Conservation (phyloP, 2,329 filamentous ascomycete species). For the Monosporascus sp. region DNA sequence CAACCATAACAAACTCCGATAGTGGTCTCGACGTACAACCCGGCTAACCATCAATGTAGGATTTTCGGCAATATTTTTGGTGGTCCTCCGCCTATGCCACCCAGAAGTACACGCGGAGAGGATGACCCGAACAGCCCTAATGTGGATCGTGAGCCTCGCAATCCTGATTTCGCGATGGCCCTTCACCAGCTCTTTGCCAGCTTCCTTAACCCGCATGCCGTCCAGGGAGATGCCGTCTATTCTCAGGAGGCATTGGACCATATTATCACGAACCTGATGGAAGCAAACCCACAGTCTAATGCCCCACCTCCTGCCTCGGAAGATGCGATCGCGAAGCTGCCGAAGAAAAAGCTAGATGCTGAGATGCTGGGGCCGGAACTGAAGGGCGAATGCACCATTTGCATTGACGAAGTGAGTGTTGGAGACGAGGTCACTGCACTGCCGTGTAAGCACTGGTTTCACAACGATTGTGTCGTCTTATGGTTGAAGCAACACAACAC, state of each 20-base stretch:
- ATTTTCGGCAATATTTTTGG: conserved; percentile 43
- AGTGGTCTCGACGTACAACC: too few relatives aligned
- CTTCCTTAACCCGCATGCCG: conserved; percentile 47
- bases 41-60: conserved; percentile 34
- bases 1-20: not conserved
- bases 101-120: conserved; percentile 12
- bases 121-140: conserved; percentile 16
- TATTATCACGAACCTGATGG: conserved; percentile 84
- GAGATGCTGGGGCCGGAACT: conserved; percentile 62
- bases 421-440: conserved; percentile 71
- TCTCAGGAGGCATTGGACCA: conserved; percentile 86
- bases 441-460: conserved; percentile 93
- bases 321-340: conserved; percentile 66
- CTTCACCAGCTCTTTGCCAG: conserved; percentile 49
- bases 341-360: conserved; percentile 64
- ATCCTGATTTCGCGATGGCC: conserved; percentile 29
- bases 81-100: conserved; percentile 27
- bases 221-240: conserved; percentile 77
- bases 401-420: conserved; percentile 76
- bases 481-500: conserved; percentile 92
- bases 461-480: conserved; percentile 71
- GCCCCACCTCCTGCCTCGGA: conserved; percentile 78
- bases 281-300: conserved; percentile 68
- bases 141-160: conserved; percentile 13
- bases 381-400: conserved; percentile 87